These are phyloP conservation scores for Chalciporus chontae DNA, from an alignment of 768 basidiomycete genomes.

Conservation along the genomic window DNA sequence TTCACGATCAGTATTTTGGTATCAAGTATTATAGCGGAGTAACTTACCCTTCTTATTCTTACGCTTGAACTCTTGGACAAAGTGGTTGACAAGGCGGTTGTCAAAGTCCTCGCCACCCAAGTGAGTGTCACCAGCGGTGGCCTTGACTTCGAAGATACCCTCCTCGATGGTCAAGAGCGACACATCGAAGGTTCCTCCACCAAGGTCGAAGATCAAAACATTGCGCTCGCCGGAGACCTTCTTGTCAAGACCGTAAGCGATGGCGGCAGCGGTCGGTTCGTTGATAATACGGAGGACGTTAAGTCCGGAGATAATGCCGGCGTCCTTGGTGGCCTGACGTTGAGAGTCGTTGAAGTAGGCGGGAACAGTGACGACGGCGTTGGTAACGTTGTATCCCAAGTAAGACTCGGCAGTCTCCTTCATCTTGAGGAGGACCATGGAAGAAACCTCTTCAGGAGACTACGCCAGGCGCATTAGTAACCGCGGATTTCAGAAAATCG, in stretches of 20 bases:
- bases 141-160: conserved; percentile 98
- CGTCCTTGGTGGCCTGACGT: conserved; percentile 97
- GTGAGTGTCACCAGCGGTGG: conserved; percentile 97
- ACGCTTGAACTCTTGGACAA: conserved; percentile 94
- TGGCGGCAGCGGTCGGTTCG: conserved; percentile 97
- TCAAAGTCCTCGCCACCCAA: conserved; percentile 99
- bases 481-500: neutral
- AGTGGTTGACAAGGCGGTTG: conserved; percentile 96
- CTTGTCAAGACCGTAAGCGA: conserved; percentile 98
- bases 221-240: conserved; percentile 88
- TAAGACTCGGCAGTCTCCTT: conserved; percentile 98
- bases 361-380: conserved; percentile 95
- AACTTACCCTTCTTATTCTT: conserved; percentile 89
- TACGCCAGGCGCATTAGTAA: conserved; percentile 21
- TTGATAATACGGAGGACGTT: conserved; percentile 99
- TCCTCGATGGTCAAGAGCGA: conserved; percentile 95
- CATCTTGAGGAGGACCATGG: conserved; percentile 98
- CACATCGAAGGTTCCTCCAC: conserved; percentile 98
- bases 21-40: neutral
- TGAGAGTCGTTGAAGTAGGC: conserved; percentile 99
- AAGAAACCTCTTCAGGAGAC: conserved; percentile 96
- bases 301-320: conserved; percentile 89
- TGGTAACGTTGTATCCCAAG: conserved; percentile 76
- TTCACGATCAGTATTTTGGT: conserved; percentile 4
- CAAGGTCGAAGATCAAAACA: conserved; percentile 97